Evolutionary conservation across 2,329 filamentous ascomycete species (phyloP), one percentile per base, ranked within the genome.

Genomic region (Xylariaceae sp.): DNA sequence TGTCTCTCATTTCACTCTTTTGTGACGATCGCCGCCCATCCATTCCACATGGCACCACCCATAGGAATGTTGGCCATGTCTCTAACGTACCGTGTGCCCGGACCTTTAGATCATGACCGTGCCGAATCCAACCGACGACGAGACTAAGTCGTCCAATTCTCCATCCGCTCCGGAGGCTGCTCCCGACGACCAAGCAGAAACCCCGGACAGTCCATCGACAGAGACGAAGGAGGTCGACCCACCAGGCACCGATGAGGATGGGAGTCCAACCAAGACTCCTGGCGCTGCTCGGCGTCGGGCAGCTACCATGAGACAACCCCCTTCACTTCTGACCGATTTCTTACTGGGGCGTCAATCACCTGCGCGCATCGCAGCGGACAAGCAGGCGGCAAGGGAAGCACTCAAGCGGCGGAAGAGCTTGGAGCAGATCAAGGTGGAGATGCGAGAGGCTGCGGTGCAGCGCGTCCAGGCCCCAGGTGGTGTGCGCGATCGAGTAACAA

Each of bases 401-500:
- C 53, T 58, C 9, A 72, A 74, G 44, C 73, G 80, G 55, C 74
- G 82, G 58, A 78, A 79, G 68, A 81, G 78, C 59, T 67, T 82
- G 58, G 78, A 87, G 68, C 65, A 77, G 53, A 73, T 82, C 61
- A 78, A 86, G 71, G 66, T 68, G 40, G 77, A 81, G 58, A 82
- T 82, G 78, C 78, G 77, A 45, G 73, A 83, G 57, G 80, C 73
- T 6, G 68, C 75, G n/a, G 80, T 78, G 45, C 76, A 69, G 65
- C 82, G 73, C 68, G 75, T 82, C 58, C 83, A 73, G 69, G 80
- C 73, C 62, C 87, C 82, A 0, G 78, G 80, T 3, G 81, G 81
- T n/a, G 87, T 95, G 42, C 81, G 81, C 54, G 86, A 89, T 58
- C 84, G 90, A 61, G 88, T 96, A 46, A 86, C 85, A 59, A 80